These are phyloP conservation scores for Hirsutella thompsonii DNA, from an alignment of 2,329 filamentous ascomycete genomes.

Conservation along the genomic window DNA sequence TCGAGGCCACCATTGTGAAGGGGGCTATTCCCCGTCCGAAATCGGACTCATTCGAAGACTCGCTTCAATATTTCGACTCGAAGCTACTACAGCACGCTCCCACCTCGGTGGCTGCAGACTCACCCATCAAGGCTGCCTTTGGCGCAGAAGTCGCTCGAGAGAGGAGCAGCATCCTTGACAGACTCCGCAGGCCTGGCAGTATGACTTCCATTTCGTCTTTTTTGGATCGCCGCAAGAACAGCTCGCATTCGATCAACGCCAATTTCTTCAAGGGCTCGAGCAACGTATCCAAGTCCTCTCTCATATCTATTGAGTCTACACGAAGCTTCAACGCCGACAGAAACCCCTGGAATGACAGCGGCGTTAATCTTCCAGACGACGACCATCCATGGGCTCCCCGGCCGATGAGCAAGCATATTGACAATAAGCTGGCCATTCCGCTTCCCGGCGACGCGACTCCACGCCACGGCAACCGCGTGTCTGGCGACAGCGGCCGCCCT, in stretches of 20 bases:
- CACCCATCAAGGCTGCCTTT: slow-evolving; percentile 76
- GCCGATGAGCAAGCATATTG: slow-evolving; percentile 51
- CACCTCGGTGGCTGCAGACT: slow-evolving; percentile 67
- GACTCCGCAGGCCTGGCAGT: slow-evolving; percentile 86
- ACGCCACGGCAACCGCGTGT: slow-evolving; percentile 70
- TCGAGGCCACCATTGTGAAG: slow-evolving; percentile 79
- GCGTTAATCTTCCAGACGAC: slow-evolving; percentile 85
- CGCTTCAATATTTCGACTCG: slow-evolving; percentile 90
- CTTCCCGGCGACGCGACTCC: slow-evolving; percentile 73
- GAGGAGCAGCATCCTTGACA: slow-evolving; percentile 75
- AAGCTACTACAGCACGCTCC: slow-evolving; percentile 92
- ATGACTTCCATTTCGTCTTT: slow-evolving; percentile 95
- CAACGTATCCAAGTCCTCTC: slow-evolving; percentile 86
- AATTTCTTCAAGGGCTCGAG: slow-evolving; percentile 87
- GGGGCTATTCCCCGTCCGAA: slow-evolving; percentile 96
- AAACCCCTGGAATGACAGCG: slow-evolving; percentile 97
- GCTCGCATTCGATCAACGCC: slow-evolving; percentile 66
- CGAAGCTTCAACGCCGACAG: slow-evolving; percentile 82
- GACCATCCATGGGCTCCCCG: slow-evolving; percentile 56
- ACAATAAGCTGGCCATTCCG: slow-evolving; percentile 51
- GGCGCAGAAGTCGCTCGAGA: slow-evolving; percentile 69
- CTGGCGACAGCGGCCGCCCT: slow-evolving; percentile 82
- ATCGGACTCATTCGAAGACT: slow-evolving; percentile 97
- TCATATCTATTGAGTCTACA: slow-evolving; percentile 91
- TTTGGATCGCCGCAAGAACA: slow-evolving; percentile 89